A percentile compares a stretch with the other conserved stretches of the same genome.
Evolutionary conservation across 2,329 filamentous ascomycete genomes (phyloP).

Genomic region (Colletotrichum filicis): DNA sequence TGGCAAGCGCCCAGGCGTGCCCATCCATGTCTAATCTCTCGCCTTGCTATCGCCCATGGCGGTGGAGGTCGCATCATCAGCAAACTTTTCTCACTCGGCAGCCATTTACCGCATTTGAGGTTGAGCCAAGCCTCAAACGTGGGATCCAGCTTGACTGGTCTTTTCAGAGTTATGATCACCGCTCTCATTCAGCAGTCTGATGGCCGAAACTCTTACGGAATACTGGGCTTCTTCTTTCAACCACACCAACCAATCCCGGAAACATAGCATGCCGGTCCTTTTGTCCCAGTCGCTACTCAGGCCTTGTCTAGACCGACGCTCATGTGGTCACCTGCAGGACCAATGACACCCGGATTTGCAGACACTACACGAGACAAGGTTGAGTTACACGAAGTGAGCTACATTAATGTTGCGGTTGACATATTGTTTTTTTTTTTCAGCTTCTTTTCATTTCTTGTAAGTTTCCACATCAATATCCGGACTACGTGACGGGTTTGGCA

Average conservation of each 20-base stretch:
- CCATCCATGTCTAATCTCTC: neutral
- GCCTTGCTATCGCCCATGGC: neutral
- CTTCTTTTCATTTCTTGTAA: too few relatives aligned
- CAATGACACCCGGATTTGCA: neutral
- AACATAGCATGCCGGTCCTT: neutral
- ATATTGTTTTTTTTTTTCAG: too few relatives aligned
- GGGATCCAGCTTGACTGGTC: neutral
- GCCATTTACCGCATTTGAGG: neutral
- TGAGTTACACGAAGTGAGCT: neutral
- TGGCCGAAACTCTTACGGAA: neutral
- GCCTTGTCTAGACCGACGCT: neutral
- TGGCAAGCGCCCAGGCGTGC: constrained; percentile 2
- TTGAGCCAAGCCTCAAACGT: neutral
- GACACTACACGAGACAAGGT: neutral
- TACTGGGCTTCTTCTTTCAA: neutral
- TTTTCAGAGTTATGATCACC: neutral
- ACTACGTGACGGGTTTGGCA: neutral
- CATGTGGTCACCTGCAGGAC: neutral
- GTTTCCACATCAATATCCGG: neutral
- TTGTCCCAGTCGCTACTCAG: neutral
- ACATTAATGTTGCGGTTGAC: neutral
- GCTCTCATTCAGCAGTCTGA: neutral
- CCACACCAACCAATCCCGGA: neutral
- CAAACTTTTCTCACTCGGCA: constrained; percentile 4
- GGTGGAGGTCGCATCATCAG: neutral